Evolutionary conservation across 768 basidiomycete genomes (phyloP).

Genomic region (Russula brevipes): DNA sequence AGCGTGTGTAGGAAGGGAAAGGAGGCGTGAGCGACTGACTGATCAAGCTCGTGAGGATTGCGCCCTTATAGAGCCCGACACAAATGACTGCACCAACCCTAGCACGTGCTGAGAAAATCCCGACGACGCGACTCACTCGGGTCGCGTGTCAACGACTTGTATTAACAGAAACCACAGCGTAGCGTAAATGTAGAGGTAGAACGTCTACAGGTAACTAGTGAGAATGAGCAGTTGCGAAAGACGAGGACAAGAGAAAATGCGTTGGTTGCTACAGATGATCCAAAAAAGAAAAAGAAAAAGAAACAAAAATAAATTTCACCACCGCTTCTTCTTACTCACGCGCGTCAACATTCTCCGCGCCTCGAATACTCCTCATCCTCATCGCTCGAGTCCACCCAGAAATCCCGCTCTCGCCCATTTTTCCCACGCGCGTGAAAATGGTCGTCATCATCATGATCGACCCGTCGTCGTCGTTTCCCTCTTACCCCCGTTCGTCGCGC

Average conservation of each 20-base stretch:
- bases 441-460: constrained; percentile 19
- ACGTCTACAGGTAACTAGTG: background rate
- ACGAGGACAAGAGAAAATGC: background rate
- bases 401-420: constrained; percentile 32
- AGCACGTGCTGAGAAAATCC: constrained; percentile 22
- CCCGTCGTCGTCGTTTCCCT: constrained; percentile 19
- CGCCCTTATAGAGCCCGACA: background rate
- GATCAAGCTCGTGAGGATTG: constrained; percentile 13
- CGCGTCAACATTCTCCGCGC: constrained; percentile 52
- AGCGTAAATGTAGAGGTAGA: background rate
- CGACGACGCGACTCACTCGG: too few species aligned
- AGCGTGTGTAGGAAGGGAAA: constrained; percentile 1
- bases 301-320: constrained; percentile 17
- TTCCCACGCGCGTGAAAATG: constrained; percentile 6
- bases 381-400: constrained; percentile 75
- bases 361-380: constrained; percentile 61
- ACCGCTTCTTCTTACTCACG: constrained; percentile 41
- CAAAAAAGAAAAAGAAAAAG: background rate
- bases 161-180: background rate
- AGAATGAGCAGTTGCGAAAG: background rate
- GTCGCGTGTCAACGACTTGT: background rate
- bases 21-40: constrained; percentile 1
- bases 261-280: background rate
- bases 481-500: background rate
- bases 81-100: background rate